phyloP scores from a whole-genome alignment of 2,329 filamentous ascomycete genomes.

The Diaporthe sp. region DNA sequence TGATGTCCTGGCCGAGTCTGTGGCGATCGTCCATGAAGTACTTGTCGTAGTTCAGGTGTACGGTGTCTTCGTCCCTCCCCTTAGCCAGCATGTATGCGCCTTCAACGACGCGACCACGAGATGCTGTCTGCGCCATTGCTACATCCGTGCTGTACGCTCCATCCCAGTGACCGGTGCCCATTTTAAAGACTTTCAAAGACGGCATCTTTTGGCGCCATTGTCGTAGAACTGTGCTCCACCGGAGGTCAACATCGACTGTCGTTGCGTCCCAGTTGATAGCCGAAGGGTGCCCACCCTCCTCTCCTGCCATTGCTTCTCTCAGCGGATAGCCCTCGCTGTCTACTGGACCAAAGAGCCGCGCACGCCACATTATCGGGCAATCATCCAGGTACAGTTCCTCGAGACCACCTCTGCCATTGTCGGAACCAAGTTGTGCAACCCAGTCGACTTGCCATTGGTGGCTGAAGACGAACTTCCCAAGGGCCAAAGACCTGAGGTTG shows the following conservation, averaged over 20 bases:
- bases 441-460: slow-evolving; percentile 61
- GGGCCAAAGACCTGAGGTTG: slow-evolving; percentile 52
- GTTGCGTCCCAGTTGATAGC: background rate
- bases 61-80: background rate
- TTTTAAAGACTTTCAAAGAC: slow-evolving; percentile 24
- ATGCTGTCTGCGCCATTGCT: slow-evolving; percentile 10
- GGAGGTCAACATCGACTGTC: background rate
- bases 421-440: slow-evolving; percentile 53
- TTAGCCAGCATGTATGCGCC: background rate
- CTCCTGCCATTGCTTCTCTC: slow-evolving; percentile 4
- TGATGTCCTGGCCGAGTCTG: background rate
- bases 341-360: background rate
- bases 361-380: slow-evolving; percentile 51
- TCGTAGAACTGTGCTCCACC: slow-evolving; percentile 11
- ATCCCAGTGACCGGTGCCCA: slow-evolving; percentile 30
- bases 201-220: slow-evolving; percentile 24
- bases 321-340: slow-evolving; percentile 19
- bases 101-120: background rate
- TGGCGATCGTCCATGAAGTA: background rate
- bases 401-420: slow-evolving; percentile 48
- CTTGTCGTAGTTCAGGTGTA: slow-evolving; percentile 32
- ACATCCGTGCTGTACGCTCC: background rate
- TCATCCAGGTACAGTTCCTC: slow-evolving; percentile 57
- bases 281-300: background rate
- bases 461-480: slow-evolving; percentile 57